Conservation (phyloP, 179 eudicot genomes). For the Actinidia arguta region DNA sequence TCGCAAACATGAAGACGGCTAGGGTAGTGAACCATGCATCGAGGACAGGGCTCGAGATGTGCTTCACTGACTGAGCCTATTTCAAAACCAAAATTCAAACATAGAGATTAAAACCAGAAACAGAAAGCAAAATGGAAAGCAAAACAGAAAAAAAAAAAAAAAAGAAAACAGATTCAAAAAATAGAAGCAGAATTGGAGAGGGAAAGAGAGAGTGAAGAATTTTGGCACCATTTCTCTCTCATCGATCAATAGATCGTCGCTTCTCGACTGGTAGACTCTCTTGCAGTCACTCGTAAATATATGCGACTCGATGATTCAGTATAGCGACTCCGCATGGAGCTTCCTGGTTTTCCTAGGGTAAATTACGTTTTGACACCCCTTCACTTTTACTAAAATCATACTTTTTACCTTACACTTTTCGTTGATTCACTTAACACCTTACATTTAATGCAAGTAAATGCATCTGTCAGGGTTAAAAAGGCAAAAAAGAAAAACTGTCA, state of each 20-base stretch:
- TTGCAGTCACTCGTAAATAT: background rate
- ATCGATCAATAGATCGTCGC: constrained; percentile 8
- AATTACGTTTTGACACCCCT: no score
- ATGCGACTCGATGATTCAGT: background rate
- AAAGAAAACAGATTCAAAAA: background rate
- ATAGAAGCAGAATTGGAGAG: background rate
- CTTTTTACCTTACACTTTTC: no score
- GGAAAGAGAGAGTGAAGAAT: background rate
- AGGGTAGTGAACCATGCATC: constrained; percentile 73
- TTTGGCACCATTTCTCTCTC: constrained; percentile 20
- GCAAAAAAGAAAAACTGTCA: no score
- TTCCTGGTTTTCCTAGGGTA: background rate
- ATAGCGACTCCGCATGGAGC: background rate
- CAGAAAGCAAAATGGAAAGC: background rate
- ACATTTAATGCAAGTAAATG: no score
- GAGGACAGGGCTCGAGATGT: constrained; percentile 80
- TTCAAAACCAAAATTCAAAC: background rate
- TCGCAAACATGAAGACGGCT: constrained; percentile 64
- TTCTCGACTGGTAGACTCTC: background rate
- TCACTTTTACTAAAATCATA: no score
- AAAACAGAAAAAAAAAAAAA: no score
- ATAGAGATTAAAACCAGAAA: background rate
- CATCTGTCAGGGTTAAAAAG: no score
- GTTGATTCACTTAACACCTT: no score
- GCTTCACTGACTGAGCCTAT: constrained; percentile 60